Percentiles rank a stretch among this genome's conserved stretches.
phyloP scores from a whole-genome alignment of 345 rosid genomes.

The Durio zibethinus region DNA sequence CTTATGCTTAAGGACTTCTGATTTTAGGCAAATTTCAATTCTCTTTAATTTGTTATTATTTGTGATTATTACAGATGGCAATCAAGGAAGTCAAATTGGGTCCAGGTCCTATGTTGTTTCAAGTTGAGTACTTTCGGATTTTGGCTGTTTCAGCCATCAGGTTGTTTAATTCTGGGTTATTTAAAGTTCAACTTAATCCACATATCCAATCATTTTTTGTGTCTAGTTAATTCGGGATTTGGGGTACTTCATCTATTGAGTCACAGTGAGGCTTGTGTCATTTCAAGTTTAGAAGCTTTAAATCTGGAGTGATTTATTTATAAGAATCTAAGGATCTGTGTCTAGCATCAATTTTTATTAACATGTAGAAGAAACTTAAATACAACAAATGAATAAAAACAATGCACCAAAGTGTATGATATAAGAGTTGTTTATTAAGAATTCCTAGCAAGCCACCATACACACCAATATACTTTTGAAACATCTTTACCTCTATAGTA shows the following conservation, averaged over 20 bases:
- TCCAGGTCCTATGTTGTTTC: not conserved
- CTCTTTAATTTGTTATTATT: not conserved
- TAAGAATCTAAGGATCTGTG: not conserved
- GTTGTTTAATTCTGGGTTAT: not conserved
- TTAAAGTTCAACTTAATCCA: not conserved
- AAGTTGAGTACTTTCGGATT: not conserved
- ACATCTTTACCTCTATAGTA: constrained; percentile 60
- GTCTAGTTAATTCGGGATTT: not conserved
- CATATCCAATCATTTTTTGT: not conserved
- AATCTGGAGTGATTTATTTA: not conserved
- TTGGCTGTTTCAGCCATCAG: not conserved
- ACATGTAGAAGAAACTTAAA: not conserved
- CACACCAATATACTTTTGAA: not conserved
- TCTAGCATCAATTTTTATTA: not conserved
- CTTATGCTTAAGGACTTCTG: not conserved
- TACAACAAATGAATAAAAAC: not conserved
- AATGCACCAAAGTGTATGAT: not conserved
- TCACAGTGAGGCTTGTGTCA: not conserved
- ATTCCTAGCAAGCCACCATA: not conserved
- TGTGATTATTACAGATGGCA: not conserved
- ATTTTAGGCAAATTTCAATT: not conserved
- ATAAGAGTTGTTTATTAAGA: not conserved
- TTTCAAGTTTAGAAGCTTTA: constrained; percentile 1
- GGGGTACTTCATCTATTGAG: not conserved
- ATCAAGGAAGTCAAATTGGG: not conserved